These are phyloP conservation scores for Neoboletus magnificus DNA, from an alignment of 768 basidiomycete species.

Conservation along the genomic window DNA sequence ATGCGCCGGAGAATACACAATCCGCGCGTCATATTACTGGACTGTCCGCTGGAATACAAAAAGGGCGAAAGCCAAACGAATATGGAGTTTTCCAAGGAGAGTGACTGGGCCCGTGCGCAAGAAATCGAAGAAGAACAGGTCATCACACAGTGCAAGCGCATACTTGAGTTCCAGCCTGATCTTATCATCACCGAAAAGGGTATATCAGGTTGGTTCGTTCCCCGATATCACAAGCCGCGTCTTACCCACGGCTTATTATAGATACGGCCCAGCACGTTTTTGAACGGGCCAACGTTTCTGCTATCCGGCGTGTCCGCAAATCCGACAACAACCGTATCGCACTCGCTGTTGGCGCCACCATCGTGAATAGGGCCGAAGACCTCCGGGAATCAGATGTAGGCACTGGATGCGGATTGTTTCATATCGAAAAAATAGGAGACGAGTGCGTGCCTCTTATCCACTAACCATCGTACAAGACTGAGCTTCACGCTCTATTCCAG, in stretches of 20 bases:
- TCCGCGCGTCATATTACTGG: constrained; percentile 84
- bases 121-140: constrained; percentile 98
- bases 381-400: constrained; percentile 90
- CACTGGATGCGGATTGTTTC: constrained; percentile 91
- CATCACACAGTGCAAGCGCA: constrained; percentile 75
- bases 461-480: not conserved
- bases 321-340: constrained; percentile 99
- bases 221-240: not conserved
- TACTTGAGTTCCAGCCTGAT: constrained; percentile 94
- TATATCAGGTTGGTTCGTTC: constrained; percentile 67
- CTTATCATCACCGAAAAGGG: constrained; percentile 97
- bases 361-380: constrained; percentile 96
- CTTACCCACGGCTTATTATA: constrained; percentile 24
- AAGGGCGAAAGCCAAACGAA: constrained; percentile 99
- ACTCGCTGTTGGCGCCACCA: constrained; percentile 91
- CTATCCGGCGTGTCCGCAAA: constrained; percentile 95
- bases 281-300: constrained; percentile 83
- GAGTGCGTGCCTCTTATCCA: constrained; percentile 47
- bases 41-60: constrained; percentile 98
- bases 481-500: constrained; percentile 35
- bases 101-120: constrained; percentile 88
- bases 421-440: constrained; percentile 96
- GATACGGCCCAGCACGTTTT: constrained; percentile 94
- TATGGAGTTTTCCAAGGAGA: constrained; percentile 96
- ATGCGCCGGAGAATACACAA: constrained; percentile 91